Percentiles rank a stretch among this genome's conserved stretches.
Evolutionary conservation across 1,284 basidiomycete species (phyloP).

Genomic region (Ceraceosorus guamensis): DNA sequence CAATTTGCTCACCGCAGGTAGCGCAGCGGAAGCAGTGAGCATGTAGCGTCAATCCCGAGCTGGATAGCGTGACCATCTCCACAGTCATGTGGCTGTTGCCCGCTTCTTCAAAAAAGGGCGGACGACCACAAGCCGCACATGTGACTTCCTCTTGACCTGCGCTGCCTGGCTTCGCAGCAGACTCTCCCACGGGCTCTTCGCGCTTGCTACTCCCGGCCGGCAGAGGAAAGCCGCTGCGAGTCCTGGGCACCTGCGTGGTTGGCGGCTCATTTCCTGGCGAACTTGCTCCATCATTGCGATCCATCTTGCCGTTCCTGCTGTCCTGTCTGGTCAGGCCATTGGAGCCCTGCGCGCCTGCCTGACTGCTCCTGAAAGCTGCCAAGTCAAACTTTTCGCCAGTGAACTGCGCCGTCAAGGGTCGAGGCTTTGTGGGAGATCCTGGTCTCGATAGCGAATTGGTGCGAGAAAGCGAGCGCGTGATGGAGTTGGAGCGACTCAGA

Average conservation of each 20-base stretch:
- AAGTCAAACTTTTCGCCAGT: conserved; percentile 21
- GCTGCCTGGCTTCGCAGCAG: no score
- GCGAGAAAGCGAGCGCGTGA: conserved; percentile 7
- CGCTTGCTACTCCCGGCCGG: no score
- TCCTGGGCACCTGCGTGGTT: no score
- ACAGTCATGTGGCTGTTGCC: background rate
- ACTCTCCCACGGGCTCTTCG: no score
- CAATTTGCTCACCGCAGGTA: conserved; percentile 19
- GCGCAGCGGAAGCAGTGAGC: conserved; percentile 30
- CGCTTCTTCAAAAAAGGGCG: background rate
- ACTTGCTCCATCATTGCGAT: conserved; percentile 11
- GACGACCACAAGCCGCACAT: no score
- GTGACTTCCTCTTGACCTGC: no score
- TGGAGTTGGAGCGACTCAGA: conserved; percentile 2
- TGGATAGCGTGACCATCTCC: conserved; percentile 20
- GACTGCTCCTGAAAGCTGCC: conserved; percentile 16
- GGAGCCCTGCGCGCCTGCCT: no score
- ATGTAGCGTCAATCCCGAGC: conserved; percentile 17
- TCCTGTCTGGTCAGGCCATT: no score
- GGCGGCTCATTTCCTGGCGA: no score
- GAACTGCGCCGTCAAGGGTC: conserved; percentile 31
- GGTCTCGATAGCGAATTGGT: conserved; percentile 11
- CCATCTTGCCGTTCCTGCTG: background rate
- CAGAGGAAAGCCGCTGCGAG: no score
- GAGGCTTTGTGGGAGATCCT: conserved; percentile 23